phyloP scores from a whole-genome alignment of 2,329 filamentous ascomycete species.

The Verticillium albo-atrum region DNA sequence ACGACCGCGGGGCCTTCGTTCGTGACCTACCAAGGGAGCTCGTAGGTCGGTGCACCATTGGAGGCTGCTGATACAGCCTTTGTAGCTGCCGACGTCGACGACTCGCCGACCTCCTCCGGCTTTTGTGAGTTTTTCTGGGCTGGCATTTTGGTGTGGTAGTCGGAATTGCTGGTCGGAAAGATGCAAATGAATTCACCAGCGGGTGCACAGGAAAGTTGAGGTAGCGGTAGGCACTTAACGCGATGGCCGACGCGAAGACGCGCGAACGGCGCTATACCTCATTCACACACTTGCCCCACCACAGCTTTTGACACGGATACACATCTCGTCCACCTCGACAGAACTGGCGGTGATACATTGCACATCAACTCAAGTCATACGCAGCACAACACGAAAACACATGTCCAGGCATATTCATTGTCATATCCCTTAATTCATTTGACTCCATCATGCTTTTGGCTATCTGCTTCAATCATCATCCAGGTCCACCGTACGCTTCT shows the following conservation, averaged over 20 bases:
- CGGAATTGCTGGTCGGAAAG: not conserved
- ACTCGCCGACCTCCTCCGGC: slow-evolving; percentile 52
- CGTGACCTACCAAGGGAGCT: slow-evolving; percentile 67
- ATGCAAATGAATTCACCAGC: not conserved
- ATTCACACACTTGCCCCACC: not conserved
- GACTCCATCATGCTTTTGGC: not conserved
- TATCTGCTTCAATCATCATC: slow-evolving; percentile 21
- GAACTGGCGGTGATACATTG: not conserved
- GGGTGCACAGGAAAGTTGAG: not conserved
- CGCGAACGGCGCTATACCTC: slow-evolving; percentile 5
- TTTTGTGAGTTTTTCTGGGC: slow-evolving; percentile 44
- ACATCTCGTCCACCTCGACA: not conserved
- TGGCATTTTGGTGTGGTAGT: slow-evolving; percentile 3
- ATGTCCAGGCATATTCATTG: not conserved
- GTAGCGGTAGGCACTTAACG: slow-evolving; percentile 10
- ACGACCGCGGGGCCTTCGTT: not conserved
- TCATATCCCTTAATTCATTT: not conserved
- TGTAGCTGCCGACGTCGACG: slow-evolving; percentile 55
- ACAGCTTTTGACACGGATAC: not conserved
- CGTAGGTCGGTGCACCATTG: slow-evolving; percentile 56
- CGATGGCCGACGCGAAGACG: slow-evolving; percentile 10
- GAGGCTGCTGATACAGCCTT: slow-evolving; percentile 46
- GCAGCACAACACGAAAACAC: not conserved
- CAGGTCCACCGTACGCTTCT: slow-evolving; percentile 38
- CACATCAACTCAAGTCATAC: not conserved